Conservation (phyloP, 1,139 yeast species). For the Debaryomycetaceae sp. region DNA sequence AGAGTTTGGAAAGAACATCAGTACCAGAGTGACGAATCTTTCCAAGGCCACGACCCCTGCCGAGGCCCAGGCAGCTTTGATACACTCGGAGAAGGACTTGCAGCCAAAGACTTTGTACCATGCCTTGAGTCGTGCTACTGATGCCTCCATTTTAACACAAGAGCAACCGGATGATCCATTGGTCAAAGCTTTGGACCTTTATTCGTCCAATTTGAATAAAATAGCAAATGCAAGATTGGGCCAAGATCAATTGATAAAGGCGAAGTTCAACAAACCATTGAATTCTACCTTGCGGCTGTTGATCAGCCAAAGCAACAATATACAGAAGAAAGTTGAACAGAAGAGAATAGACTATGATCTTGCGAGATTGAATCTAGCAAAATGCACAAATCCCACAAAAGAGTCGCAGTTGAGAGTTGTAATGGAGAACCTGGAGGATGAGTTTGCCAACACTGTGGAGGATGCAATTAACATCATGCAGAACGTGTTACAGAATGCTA, state of each 20-base stretch:
- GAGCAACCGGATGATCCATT: conserved; percentile 48
- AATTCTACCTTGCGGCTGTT: conserved; percentile 61
- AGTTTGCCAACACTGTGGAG: conserved; percentile 86
- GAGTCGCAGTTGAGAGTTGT: conserved; percentile 72
- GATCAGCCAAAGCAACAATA: conserved; percentile 62
- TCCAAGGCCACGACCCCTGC: conserved; percentile 75
- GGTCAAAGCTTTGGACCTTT: conserved; percentile 41
- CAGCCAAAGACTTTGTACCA: conserved; percentile 85
- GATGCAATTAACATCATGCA: conserved; percentile 85
- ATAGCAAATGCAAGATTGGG: conserved; percentile 82
- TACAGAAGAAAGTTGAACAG: conserved; percentile 74
- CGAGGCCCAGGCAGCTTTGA: conserved; percentile 78
- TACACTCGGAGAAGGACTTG: conserved; percentile 48
- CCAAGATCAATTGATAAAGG: conserved; percentile 71
- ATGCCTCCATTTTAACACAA: conserved; percentile 46
- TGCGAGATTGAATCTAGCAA: conserved; percentile 63
- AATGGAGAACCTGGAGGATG: conserved; percentile 86
- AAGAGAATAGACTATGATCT: conserved; percentile 80
- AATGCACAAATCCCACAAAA: conserved; percentile 67
- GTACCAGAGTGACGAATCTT: conserved; percentile 63
- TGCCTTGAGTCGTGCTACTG: conserved; percentile 77
- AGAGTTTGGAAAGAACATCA: conserved; percentile 68
- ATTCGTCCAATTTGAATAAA: conserved; percentile 48
- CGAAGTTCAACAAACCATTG: conserved; percentile 69
- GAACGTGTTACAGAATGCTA: conserved; percentile 71